Evolutionary conservation across 2,329 filamentous ascomycete genomes (phyloP).

Genomic region (Dichotomopilus funicola): DNA sequence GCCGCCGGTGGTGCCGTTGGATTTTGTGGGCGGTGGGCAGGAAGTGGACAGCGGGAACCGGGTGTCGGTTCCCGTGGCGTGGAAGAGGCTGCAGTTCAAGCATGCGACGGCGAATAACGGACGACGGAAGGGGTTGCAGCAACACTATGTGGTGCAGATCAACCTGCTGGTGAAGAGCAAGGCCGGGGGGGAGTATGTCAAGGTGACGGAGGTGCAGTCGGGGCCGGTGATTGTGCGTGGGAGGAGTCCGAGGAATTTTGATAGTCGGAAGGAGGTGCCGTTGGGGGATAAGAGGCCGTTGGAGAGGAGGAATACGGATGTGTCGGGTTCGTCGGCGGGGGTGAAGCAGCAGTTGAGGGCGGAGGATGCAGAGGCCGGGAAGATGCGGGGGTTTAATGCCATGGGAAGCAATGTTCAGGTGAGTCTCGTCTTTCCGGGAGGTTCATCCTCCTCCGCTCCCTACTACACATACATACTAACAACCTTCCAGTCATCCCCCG

Average conservation of each 20-base stretch:
- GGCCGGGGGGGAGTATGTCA: constrained; percentile 56
- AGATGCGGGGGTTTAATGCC: constrained; percentile 29
- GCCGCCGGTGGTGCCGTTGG: constrained; percentile 49
- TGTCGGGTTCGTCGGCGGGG: constrained; percentile 1
- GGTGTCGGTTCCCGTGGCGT: constrained; percentile 76
- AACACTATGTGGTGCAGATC: constrained; percentile 87
- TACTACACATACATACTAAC: neutral
- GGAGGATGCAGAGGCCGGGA: constrained; percentile 18
- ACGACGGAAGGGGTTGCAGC: constrained; percentile 84
- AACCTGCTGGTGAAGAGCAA: constrained; percentile 73
- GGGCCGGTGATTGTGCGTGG: constrained; percentile 94
- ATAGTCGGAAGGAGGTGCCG: constrained; percentile 79
- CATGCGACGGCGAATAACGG: constrained; percentile 97
- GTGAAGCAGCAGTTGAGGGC: constrained; percentile 18
- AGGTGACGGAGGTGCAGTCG: constrained; percentile 79
- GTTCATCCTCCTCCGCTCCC: neutral
- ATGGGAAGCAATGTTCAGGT: constrained; percentile 31
- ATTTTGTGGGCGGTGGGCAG: constrained; percentile 49
- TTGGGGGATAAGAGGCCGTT: constrained; percentile 45
- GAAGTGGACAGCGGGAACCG: constrained; percentile 67
- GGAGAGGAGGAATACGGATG: constrained; percentile 38
- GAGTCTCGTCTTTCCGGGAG: neutral
- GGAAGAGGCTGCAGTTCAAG: constrained; percentile 93
- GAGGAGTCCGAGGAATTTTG: constrained; percentile 88
- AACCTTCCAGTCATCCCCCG: neutral